Evolutionary conservation across 495 filamentous ascomycete genomes (phyloP), one percentile per base, ranked within the genome.

Genomic region (Opeltia flavorubescens): DNA sequence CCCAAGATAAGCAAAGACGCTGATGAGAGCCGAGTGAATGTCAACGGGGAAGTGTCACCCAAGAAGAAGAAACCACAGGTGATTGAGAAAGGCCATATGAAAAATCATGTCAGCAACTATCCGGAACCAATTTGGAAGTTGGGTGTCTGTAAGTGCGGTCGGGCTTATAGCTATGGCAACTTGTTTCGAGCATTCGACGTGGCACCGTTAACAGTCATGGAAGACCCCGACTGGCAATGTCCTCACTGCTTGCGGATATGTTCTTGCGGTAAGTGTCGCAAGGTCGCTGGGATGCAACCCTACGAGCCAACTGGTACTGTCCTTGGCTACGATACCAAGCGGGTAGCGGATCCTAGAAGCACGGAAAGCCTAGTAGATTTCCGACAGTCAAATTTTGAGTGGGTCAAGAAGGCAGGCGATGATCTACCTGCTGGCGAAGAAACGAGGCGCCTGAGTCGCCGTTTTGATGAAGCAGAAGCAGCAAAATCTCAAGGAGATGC

Each of bases 171-270:
- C 61, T 96, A 86, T 58, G 89, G 91, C 13, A 83, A 76, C 29
- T 67, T 98, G 0, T 96, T 83, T 61, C 72, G 91, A 28, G 87
- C 84, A 5, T 94, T 94, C 56, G 89, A 95, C 59, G 69, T 86
- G 50, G 78, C 81, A 68, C 91, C 91, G 0, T 75, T 83, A 55
- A 66, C 74, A 8, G 72, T 83, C 0, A 82, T 95, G 81, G 79
- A 88, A 55, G 71, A 82, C 27, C 71, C 76, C 46, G 63, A 77
- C 33, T 98, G 89, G 89, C 68, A 78, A 55, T 98, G 91, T 53
- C 91, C 91, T 0, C 85, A 78, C 48, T 98, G 91, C 56, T 70
- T 71, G 5, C 75, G 78, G 26, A 80, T 83, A 13, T 98, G 91
- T 72, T 89, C 84, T 48, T 94, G 86, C 55, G 80, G 76, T 7